Evolutionary conservation across 2,329 filamentous ascomycete genomes (phyloP), one percentile per base, ranked within the genome.

Genomic region (Talaromyces verruculosus): DNA sequence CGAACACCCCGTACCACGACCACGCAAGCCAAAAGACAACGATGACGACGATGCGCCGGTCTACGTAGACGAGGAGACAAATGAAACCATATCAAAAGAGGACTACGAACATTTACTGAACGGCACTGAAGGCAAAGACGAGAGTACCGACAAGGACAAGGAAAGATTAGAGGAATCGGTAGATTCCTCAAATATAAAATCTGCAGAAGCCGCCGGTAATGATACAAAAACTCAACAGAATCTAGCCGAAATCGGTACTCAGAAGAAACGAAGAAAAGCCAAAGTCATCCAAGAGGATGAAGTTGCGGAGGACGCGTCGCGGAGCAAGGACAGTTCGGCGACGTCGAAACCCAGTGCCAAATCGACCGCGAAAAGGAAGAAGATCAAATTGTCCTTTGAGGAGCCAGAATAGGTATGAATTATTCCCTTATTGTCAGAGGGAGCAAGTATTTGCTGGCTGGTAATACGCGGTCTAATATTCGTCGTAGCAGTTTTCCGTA

Each of bases 371-470:
- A 66, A 79, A 67, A 80, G 78, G 68, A 77, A 76, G 65, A 81
- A 80, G 70, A 79, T 81, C 67, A 82, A 82, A 68, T 73, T 82
- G 15, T 81, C 80, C 1, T 82, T 82, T 69, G 77, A 80, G 55
- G 78, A 81, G 30, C 75, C 74, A 53, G 72, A 67, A 65, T 43
- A 41, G 67, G 51, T 15, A 15, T 58, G 22, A 61, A 25, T 10
- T 3, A 30, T 37, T 8, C 45, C 19, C n/a, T 33, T n/a, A 35
- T 25, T 62, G 28, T 49, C 28, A 47, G 58, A 47, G 58, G 39
- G 30, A 57, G 51, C 17, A 33, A 53, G 30, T 55, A n/a, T 11
- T 19, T 57, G 53, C 33, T 39, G 53, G 30, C 30, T 55, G 53
- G n/a, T 35, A 30, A 7, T 35, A 19, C 30, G 19, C 19, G 53